Base-by-base conservation (phyloP, 2,329 filamentous ascomycete genomes). In the Byssochlamys sp. region DNA sequence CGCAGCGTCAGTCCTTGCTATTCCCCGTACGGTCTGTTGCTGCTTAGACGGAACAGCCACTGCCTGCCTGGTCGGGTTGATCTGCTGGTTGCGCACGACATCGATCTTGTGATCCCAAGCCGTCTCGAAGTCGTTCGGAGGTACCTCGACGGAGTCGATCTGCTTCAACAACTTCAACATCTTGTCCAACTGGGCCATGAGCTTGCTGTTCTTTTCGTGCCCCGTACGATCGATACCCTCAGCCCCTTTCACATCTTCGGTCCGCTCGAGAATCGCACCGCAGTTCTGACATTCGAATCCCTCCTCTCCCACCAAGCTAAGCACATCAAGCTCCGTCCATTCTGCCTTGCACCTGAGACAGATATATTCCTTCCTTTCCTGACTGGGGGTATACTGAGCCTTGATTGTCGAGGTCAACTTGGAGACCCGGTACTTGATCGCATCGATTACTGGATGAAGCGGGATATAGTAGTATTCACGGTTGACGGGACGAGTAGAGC, bases 381-480 rank as follows among this genome's bases (percentile, higher is more conserved):
- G 83, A 9, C 87, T 87, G 0, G 90, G 87, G 19, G 89, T 85
- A 14, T 89, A 89, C 58, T 90, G 86, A 14, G 87, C 86, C 74
- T 96, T 91, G 59, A 97, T 90, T 56, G 88, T 85, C 71, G 92
- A 91, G 64, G 91, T 91, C 65, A 97, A 84, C 57, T 87, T 87
- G 69, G 92, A 91, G 55, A 96, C 85, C 61, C 90, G 87, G 82
- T 89, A 99, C 73, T 99, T 99, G 75, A 96, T 95, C 53, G 90
- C 90, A 75, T 99, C 94, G 68, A 99, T 90, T 35, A 92, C 90
- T 58, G 90, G 88, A 59, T 94, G 90, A 68, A 95, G 95, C 71
- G 96, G 91, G 71, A 99, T 92, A 75, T 90, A 99, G 77, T 95
- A 99, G 80, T 96, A 99, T 61, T 92, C 95, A 66, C 90, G 84